A percentile compares a stretch with the other conserved stretches of the same genome.
Evolutionary conservation across 2,329 filamentous ascomycete species (phyloP).

Genomic region (Aspergillus fijiensis): DNA sequence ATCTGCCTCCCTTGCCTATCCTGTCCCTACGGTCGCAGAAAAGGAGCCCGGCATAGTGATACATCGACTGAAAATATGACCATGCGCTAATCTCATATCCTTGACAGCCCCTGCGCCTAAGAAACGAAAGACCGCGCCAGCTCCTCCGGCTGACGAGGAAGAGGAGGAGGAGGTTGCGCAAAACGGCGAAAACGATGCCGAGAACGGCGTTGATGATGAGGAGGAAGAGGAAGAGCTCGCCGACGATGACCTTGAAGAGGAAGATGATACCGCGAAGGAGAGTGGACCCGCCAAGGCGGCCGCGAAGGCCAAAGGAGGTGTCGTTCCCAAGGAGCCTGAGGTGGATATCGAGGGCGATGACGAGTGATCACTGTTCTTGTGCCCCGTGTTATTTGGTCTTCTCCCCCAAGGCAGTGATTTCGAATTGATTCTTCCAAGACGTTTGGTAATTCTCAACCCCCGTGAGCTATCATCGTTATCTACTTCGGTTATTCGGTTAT

Average conservation of each 20-base stretch:
- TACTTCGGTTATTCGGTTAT: too few species aligned
- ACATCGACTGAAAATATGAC: background rate
- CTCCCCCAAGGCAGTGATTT: too few species aligned
- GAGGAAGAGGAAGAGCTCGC: slow-evolving; percentile 20
- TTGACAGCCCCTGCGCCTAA: slow-evolving; percentile 29
- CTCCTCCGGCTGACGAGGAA: slow-evolving; percentile 18
- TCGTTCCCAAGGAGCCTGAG: slow-evolving; percentile 35
- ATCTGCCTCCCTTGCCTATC: background rate
- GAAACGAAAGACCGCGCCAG: slow-evolving; percentile 33
- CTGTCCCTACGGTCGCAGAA: too few species aligned
- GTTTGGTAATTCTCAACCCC: too few species aligned
- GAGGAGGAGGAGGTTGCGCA: slow-evolving; percentile 15
- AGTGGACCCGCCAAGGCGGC: slow-evolving; percentile 36
- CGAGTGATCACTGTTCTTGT: slow-evolving; percentile 10
- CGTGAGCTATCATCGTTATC: too few species aligned
- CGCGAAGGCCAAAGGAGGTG: slow-evolving; percentile 33
- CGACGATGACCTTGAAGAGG: slow-evolving; percentile 13
- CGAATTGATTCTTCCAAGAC: too few species aligned
- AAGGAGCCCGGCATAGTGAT: too few species aligned
- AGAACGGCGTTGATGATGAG: slow-evolving; percentile 19
- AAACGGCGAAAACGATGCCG: slow-evolving; percentile 15
- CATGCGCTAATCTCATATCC: background rate
- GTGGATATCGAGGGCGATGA: slow-evolving; percentile 34
- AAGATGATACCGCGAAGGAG: slow-evolving; percentile 30
- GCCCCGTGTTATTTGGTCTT: too few species aligned